Evolutionary conservation across 78 protist species (phyloP), one percentile per base, ranked within the genome.

Genomic region (Creolimax fragrantissima): DNA sequence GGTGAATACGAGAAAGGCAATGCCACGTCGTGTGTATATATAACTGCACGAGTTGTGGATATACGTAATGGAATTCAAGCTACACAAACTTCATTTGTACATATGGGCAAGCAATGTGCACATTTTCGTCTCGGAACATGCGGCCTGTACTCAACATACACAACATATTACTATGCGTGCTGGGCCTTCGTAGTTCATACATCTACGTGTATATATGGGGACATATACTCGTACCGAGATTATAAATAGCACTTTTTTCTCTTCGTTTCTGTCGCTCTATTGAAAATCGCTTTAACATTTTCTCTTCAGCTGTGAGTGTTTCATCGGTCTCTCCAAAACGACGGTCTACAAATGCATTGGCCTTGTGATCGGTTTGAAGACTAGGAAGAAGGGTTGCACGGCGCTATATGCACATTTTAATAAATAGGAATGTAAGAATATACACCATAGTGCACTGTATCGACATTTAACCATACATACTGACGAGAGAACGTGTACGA

Each of bases 271-370:
- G 84, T 39, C n/a, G 3, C 44, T 47, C 36, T 42, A 81, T 32
- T 3, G 84, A 4, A 39, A 90, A 93, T 3, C 95, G 88, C 81
- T 36, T 44, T 88, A 93, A 5, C 88, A 67, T 47, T 89, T 90
- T 90, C n/a, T 93, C 95, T 41, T 93, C 95, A 45, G 44, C 92
- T 39, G 93, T 6, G 41, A 93, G 43, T 39, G 24, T n/a, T 35
- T 35, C 92, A 5, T 86, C 92, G 7, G 35, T 3, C 45, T 93
- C 95, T 0, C 92, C 95, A 42, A 93, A 93, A 2, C 95, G 93
- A 2, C 92, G 41, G 37, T 93, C 95, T 32, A 89, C 67, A 43
- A 93, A 90, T 7, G 2, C 39, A 45, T 86, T 86, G 41, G 58
- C 81, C 37, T 88, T 47, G 11, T 2, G 89, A 85, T 24, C 44